These are phyloP conservation scores for Salvia rosmarinus DNA, from an alignment of 257 asterid species.

Conservation along the genomic window DNA sequence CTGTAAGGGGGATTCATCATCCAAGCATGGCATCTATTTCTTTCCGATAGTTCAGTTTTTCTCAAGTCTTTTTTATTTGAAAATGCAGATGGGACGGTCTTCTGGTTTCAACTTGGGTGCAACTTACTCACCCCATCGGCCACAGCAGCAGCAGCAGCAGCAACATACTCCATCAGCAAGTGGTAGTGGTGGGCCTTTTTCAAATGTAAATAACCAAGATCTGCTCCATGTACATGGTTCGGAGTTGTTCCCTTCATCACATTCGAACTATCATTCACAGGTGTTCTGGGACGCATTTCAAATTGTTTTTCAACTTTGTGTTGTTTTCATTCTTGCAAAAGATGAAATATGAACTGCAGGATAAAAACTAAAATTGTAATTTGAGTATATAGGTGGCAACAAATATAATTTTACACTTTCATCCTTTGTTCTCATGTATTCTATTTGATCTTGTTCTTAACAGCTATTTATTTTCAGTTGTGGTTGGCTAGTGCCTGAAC, in stretches of 20 bases:
- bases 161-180: constrained; percentile 74
- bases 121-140: constrained; percentile 80
- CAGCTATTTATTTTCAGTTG: background rate
- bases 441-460: too few species aligned
- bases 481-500: constrained; percentile 23
- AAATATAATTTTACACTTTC: background rate
- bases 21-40: constrained; percentile 22
- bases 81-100: constrained; percentile 88
- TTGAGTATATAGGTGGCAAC: constrained; percentile 17
- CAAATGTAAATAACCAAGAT: constrained; percentile 58
- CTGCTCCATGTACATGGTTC: constrained; percentile 78
- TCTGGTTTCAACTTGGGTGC: constrained; percentile 92
- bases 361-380: background rate
- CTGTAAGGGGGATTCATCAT: constrained; percentile 55
- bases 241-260: constrained; percentile 82
- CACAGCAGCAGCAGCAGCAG: constrained; percentile 91
- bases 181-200: constrained; percentile 56
- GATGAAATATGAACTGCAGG: constrained; percentile 20
- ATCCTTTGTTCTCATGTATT: too few species aligned
- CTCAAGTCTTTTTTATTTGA: constrained; percentile 35
- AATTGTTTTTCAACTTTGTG: constrained; percentile 5
- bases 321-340: constrained; percentile 8
- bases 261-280: constrained; percentile 81
- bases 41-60: constrained; percentile 14
- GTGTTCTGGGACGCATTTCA: constrained; percentile 41